Conservation (phyloP, 768 basidiomycete species). For the Boletus pseudopeckii region DNA sequence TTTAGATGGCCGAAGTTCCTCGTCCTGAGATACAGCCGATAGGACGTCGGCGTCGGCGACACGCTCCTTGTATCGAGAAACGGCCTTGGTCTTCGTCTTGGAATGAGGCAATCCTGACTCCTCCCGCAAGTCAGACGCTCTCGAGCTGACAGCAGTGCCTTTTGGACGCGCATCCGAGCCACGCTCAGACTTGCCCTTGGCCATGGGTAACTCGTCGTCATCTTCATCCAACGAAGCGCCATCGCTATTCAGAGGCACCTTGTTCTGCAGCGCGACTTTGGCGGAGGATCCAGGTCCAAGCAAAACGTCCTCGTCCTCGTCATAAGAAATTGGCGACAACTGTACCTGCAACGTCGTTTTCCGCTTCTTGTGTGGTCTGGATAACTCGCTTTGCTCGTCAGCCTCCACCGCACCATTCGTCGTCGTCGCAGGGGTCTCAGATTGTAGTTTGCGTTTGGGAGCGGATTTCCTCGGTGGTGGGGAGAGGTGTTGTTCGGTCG, state of each 20-base stretch:
- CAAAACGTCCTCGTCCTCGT: constrained; percentile 2
- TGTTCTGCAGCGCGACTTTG: background rate
- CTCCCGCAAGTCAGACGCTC: background rate
- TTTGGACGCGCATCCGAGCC: background rate
- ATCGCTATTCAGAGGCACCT: background rate
- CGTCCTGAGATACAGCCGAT: constrained; percentile 1
- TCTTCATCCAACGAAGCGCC: constrained; percentile 1
- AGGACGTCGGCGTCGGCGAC: background rate
- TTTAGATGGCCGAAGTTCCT: background rate
- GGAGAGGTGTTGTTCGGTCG: background rate
- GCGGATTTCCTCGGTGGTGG: background rate
- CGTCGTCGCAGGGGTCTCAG: background rate
- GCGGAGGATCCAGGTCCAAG: background rate
- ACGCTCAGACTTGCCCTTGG: background rate
- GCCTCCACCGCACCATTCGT: background rate
- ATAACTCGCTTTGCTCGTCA: background rate
- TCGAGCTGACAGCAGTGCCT: background rate
- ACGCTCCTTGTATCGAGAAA: background rate
- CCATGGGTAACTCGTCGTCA: background rate
- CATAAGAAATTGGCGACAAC: constrained; percentile 12
- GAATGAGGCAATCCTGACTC: background rate
- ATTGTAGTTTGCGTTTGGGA: constrained; percentile 15
- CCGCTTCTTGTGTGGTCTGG: constrained; percentile 21
- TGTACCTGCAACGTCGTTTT: constrained; percentile 6
- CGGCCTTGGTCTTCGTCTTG: background rate